Base-by-base conservation (phyloP, 345 rosid genomes). In the Ailanthus altissimus region DNA sequence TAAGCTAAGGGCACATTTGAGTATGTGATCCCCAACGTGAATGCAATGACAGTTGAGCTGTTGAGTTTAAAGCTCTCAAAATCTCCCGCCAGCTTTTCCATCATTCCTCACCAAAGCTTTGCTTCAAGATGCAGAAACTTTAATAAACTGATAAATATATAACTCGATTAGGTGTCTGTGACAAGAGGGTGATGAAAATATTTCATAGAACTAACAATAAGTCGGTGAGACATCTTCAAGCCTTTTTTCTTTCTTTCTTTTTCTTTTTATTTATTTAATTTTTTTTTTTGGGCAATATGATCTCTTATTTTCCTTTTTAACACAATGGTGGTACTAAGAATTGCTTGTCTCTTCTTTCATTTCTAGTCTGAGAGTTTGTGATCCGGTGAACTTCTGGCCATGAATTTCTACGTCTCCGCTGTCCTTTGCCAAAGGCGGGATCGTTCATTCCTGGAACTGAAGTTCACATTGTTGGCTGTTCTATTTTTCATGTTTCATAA, bases 71-170 rank as follows among this genome's bases (percentile, higher is more conserved):
- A 58, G 56, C 72, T 67, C 49, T 58, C 76, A 71, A 78, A 76
- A 67, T 43, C 84, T 76, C 73, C 60, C 43, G 63, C 63, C 77
- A 78, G 74, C 77, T 73, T 74, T 72, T 45, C 74, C 78, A 81
- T 76, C 82, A 80, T 73, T 79, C 75, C 62, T 77, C 77, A 16
- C 74, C 68, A 36, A 63, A 58, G 56, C 74, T 78, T 83, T 87
- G 86, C 88, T 87, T 87, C 80, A 78, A 81, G 85, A 77, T 83
- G 54, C 86, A 83, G 85, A 38, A 84, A 43, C 82, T 56, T 32
- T 25, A 32, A 32, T 3, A 20, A 16, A 40, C 20, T 15, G 72
- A 20, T 26, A 26, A 50, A 47, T 36, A 47, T 36, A 63, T 64
- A 25, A 38, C 4, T 3, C n/a, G 54, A 54, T 40, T 60, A 76